These are phyloP conservation scores for Carallia brachiata DNA, from an alignment of 345 rosid species.

Conservation along the genomic window DNA sequence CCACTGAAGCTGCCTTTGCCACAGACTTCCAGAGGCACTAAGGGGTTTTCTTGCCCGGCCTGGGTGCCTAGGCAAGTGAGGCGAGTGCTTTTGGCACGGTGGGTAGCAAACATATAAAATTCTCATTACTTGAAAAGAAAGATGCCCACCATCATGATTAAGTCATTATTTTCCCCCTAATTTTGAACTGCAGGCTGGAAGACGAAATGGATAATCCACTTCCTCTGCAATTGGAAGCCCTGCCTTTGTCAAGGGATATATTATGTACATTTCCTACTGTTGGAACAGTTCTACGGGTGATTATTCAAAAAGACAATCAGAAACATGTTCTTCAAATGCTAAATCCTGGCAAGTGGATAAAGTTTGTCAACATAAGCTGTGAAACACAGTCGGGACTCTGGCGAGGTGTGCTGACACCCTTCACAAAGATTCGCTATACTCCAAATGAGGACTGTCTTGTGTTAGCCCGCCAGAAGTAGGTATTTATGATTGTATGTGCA, in stretches of 20 bases:
- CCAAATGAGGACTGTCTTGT: conserved; percentile 38
- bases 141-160: background rate
- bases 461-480: conserved; percentile 51
- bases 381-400: conserved; percentile 64
- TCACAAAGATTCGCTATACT: conserved; percentile 44
- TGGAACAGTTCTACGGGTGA: conserved; percentile 71
- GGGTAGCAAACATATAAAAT: no score
- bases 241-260: conserved; percentile 50
- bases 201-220: conserved; percentile 48
- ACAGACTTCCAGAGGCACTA: no score
- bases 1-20: no score
- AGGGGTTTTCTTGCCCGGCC: no score
- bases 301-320: conserved; percentile 29
- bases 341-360: conserved; percentile 60
- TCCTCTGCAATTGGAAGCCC: conserved; percentile 49
- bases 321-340: conserved; percentile 41
- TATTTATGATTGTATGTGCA: background rate
- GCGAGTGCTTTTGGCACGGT: no score
- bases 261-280: conserved; percentile 62
- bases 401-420: conserved; percentile 49
- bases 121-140: background rate
- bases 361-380: conserved; percentile 48
- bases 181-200: conserved; percentile 41
- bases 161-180: background rate
- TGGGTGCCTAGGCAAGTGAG: no score